Conservation (phyloP, 225 moss, liverwort and hornwort genomes). For the Pleurozium schreberi region DNA sequence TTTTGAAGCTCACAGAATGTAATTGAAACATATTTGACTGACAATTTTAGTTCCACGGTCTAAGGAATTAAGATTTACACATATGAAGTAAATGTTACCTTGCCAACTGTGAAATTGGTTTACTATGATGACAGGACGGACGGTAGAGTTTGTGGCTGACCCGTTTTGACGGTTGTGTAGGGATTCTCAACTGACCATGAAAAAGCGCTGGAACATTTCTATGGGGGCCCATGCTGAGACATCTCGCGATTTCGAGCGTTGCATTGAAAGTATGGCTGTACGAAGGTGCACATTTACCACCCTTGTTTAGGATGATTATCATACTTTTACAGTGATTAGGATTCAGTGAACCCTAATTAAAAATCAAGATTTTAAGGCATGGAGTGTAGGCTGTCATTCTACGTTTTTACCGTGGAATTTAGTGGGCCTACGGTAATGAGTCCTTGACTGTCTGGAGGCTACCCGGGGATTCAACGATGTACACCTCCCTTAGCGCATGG, state of each 20-base stretch:
- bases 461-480: background rate
- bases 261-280: slow-evolving; percentile 73
- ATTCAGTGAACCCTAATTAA: no score
- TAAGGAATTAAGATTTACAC: background rate
- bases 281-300: background rate
- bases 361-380: background rate
- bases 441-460: no score
- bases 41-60: background rate
- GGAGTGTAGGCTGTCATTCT: no score
- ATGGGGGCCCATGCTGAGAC: slow-evolving; percentile 74
- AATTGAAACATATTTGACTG: background rate
- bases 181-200: slow-evolving; percentile 94
- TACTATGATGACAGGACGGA: background rate
- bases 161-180: slow-evolving; percentile 32
- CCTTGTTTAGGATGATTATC: background rate
- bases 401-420: background rate
- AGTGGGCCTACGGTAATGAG: background rate
- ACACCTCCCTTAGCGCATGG: background rate
- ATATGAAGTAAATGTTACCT: background rate
- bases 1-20: background rate
- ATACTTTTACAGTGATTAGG: no score
- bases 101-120: background rate
- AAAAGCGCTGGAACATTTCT: slow-evolving; percentile 74
- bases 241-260: slow-evolving; percentile 67
- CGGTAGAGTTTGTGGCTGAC: background rate